Percentiles rank a stretch among this genome's conserved stretches.
These are phyloP conservation scores for Phytopythium chamaehyphon DNA, from an alignment of 352 stramenopile species.

Conservation along the genomic window DNA sequence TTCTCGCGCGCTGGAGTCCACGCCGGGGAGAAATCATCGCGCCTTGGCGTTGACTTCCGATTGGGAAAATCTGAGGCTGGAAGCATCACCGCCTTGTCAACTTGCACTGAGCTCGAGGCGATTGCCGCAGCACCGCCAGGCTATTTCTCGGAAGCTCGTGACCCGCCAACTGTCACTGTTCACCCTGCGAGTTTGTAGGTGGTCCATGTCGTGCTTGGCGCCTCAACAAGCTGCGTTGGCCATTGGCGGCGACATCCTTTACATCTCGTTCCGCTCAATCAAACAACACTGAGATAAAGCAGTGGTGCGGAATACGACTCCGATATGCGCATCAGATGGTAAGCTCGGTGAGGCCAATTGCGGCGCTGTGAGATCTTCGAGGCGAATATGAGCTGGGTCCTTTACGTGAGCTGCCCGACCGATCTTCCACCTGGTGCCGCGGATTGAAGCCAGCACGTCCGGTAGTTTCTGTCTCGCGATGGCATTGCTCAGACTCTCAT, in stretches of 20 bases:
- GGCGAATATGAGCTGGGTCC: too few species aligned
- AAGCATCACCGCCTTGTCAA: too few species aligned
- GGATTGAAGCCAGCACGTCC: neutral
- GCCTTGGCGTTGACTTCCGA: too few species aligned
- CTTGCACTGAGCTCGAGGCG: neutral
- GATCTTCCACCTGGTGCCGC: slow-evolving; percentile 2
- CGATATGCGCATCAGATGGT: too few species aligned
- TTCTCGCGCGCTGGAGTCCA: too few species aligned
- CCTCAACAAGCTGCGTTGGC: slow-evolving; percentile 1
- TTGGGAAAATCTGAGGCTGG: too few species aligned
- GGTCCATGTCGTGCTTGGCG: neutral
- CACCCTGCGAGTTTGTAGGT: neutral
- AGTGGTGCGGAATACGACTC: too few species aligned
- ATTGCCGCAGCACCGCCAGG: slow-evolving; percentile 4
- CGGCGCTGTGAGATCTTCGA: too few species aligned
- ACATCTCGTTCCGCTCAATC: neutral
- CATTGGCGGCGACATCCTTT: slow-evolving; percentile 1
- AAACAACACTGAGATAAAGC: too few species aligned
- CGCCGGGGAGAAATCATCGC: too few species aligned
- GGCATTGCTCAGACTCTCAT: too few species aligned
- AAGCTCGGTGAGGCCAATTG: too few species aligned
- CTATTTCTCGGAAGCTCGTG: slow-evolving; percentile 1
- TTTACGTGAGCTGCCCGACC: slow-evolving; percentile 1
- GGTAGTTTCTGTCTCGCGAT: neutral
- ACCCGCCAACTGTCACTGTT: neutral